Evolutionary conservation across 192 early-diverging fungal species (phyloP), one percentile per base, ranked within the genome.

Genomic region (Linnemannia exigua): DNA sequence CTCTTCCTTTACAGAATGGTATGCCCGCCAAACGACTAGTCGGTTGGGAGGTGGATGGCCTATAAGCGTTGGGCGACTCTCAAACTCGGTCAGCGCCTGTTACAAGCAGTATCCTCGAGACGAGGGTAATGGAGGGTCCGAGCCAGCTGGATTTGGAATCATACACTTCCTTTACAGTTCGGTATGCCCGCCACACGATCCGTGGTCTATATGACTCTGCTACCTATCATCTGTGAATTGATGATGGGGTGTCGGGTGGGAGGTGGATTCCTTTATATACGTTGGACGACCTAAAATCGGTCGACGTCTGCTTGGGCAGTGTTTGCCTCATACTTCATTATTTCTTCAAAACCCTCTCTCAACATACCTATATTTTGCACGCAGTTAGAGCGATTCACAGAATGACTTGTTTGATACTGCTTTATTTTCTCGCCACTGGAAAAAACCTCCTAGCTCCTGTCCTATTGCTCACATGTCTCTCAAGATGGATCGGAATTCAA

Each of bases 11-110:
- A 36, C 72, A 41, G 51, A 20, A 58, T 74, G 72, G 48, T 74
- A 58, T 58, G 33, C 51, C 51, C 50, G 51, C 72, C 72, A 74
- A 52, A 52, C 72, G 72, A 74, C 50, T 0, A 25, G 51, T 74
- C 72, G 31, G 46, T 74, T 74, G 72, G 72, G 33, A 74, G 72
- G 72, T 52, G 51, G 72, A 74, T 74, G 72, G 31, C 72, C 51
- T 74, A 50, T 58, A 74, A 38, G 72, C 52, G 72, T 74, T 61
- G 72, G 35, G 38, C 72, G 72, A 61, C 36, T n/a, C 52, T 12
- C 22, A 11, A 22, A 58, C 38, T 74, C 72, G 72, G 16, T 36
- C 51, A 74, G 36, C 72, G 50, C 72, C 72, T 74, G 72, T 17
- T 58, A 74, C 25, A 28, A 67, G 22, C 28, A 35, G 63, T 33